Base-by-base conservation (phyloP, 1,284 basidiomycete species). In the Rhizopogon hawkerae region DNA sequence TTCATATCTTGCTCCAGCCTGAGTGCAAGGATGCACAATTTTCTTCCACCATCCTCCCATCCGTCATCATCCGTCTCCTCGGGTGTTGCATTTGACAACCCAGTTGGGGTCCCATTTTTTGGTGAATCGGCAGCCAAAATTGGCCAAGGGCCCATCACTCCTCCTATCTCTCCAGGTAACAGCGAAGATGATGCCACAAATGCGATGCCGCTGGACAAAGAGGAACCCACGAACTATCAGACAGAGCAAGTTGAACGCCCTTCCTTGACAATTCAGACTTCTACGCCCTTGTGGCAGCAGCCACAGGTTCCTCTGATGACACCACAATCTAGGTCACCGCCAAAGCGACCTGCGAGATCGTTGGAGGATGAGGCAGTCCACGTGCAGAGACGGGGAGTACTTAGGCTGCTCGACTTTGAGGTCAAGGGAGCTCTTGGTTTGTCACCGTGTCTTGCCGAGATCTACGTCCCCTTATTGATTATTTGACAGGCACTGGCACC, bases 401-500 rank as follows among this genome's bases (percentile, higher is more conserved):
- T 89, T 53, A 80, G 75, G 55, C 64, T 90, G 48, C 81, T 81
- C 9, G 87, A 89, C 62, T 89, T 90, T 56, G 85, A 89, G 63
- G 83, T 89, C 49, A 77, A 83, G 57, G 85, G 87, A 11, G 83
- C 86, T 4, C 66, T 90, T 51, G 87, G 87, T 89, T 61, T 37
- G 49, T 45, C 39, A 34, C 13, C 18, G 42, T 16, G 38, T 46
- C 35, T 48, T 21, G 41, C 52, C 45, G 47, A 42, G 48, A 13
- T 51, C 35, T 33, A 31, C 10, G 38, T 46, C 41, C 9, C 4
- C 35, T 54, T 16, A 57, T 50, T 11, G 37, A 52, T 31, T n/a
- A 49, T 46, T 44, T 35, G 49, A 38, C 55, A 89, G 92, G 93
- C 10, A 93, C 93, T 4, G 93, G 93, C 11, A 96, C 93, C 0